Evolutionary conservation across 75 land plant species (phyloP), one percentile per base, ranked within the genome.

Genomic region (Sequoiadendron giganteum): DNA sequence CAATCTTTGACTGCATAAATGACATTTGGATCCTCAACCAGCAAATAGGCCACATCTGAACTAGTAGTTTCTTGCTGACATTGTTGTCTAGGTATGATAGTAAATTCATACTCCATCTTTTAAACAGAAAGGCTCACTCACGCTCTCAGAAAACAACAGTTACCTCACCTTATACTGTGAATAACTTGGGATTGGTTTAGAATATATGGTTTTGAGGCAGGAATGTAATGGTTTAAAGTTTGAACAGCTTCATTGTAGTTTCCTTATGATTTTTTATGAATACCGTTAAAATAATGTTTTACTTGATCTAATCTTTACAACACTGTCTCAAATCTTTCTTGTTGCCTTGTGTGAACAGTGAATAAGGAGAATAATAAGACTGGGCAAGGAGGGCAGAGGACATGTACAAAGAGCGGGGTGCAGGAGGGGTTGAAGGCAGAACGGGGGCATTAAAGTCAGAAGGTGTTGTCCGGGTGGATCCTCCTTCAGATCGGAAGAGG

Each of bases 341-440:
- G 14, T 25, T 13, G 34, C 77, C 15, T 34, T 32, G 77, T 13
- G 14, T 11, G 13, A 32, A 3, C 16, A 75, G 77, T 21, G 70
- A 65, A 25, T 65, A 65, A 65, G 70, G 28, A 34, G 77, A 75
- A 34, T 14, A 34, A 14, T 75, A 75, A 75, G 38, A 11, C 13
- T 34, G 77, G 85, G 85, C 25, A n/a, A 83, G 18, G 42, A 83
- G 85, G 49, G 10, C 32, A 52, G 87, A 42, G 91, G 89, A 75
- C 91, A 88, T 48, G 94, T 89, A 61, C 90, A 90, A 25, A 88
- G 86, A 83, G 80, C 87, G 13, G 89, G 78, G 76, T 87, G 75
- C n/a, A 82, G 56, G 34, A 88, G 42, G 42, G 43, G 68, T n/a
- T 28, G 88, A 42, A 40, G 70, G 70, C 70, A 56, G 85, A 83